Base-by-base conservation (phyloP, 805 yeast genomes). In the Grigorovia transvaalensis region DNA sequence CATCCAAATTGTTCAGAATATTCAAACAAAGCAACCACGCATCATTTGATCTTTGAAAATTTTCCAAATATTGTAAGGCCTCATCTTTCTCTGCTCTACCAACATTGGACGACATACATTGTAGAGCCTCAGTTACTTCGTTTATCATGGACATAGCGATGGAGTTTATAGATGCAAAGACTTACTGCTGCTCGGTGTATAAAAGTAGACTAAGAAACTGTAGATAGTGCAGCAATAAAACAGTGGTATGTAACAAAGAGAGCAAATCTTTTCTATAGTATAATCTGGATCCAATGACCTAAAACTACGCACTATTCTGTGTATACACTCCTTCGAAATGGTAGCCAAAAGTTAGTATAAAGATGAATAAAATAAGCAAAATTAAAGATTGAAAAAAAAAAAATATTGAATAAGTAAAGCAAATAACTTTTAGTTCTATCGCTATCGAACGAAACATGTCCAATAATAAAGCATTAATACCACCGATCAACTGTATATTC, bases 401-500 rank as follows among this genome's bases (percentile, higher is more conserved):
- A 38, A 38, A n/a, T 9, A 15, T 38, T 13, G 15, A 38, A 13
- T 38, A 38, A 15, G 2, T 23, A 23, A 23, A 38, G 3, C 15
- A 38, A 15, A 3, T 23, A 23, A 23, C 27, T 23, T 23, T 6
- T 23, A 23, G 27, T 23, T 23, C 27, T 23, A 23, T 23, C 27
- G 6, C 27, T 23, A 23, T 23, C 27, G 27, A 23, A 23, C 6
- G 27, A n/a, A 13, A 7, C 9, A 61, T 64, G 66, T 58, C 66
- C 13, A 45, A 57, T 51, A 54, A 49, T 13, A 51, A 50, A 35
- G 49, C 60, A 18, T 77, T 82, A 73, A 78, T 89, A 49, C 96
- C 96, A 51, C 99, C 99, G 18, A 88, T 93, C 70, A 90, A 89
- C 67, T 80, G 89, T 63, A 79, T 93, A 48, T 93, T 90, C 74